Percentiles rank a stretch among this genome's conserved stretches.
Conservation (phyloP, 495 filamentous ascomycete genomes). For the Polyplosphaeria fusca region DNA sequence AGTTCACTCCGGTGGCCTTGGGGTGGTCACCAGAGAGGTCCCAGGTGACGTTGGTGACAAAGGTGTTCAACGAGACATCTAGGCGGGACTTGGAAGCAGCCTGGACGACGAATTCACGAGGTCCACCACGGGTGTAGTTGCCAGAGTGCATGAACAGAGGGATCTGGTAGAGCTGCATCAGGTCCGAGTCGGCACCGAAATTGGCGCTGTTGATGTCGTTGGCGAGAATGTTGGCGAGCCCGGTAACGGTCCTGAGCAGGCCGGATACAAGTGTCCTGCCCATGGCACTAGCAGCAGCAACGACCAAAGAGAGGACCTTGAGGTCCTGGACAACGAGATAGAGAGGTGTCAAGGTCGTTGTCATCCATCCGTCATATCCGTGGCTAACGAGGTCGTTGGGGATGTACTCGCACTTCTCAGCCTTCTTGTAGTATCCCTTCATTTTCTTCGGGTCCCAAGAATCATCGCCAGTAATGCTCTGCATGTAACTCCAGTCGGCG, state of each 20-base stretch:
- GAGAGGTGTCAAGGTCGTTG: conserved; percentile 6
- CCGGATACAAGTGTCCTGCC: too few species aligned
- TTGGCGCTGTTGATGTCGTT: conserved; percentile 12
- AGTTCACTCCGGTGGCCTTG: conserved; percentile 59
- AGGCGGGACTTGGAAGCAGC: conserved; percentile 45
- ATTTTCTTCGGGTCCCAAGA: conserved; percentile 44
- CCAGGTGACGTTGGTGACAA: conserved; percentile 59
- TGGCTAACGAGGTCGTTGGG: background rate
- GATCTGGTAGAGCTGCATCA: conserved; percentile 4
- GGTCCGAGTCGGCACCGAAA: background rate
- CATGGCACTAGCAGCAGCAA: conserved; percentile 1
- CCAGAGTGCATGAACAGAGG: conserved; percentile 7
- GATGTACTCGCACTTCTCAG: conserved; percentile 20
- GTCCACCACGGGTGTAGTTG: conserved; percentile 6
- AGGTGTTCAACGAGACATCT: conserved; percentile 54
- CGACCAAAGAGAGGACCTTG: background rate
- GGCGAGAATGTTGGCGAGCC: background rate
- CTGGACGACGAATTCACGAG: conserved; percentile 13
- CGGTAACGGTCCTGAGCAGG: background rate
- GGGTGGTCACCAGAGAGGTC: conserved; percentile 44
- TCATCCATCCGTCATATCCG: conserved; percentile 19
- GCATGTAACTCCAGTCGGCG: conserved; percentile 47
- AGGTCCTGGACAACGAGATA: conserved; percentile 3
- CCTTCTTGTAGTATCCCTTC: conserved; percentile 46
- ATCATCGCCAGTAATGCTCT: conserved; percentile 48